Evolutionary conservation across 495 filamentous ascomycete species (phyloP), one percentile per base, ranked within the genome.

Genomic region (Mytilinidion resinicola): DNA sequence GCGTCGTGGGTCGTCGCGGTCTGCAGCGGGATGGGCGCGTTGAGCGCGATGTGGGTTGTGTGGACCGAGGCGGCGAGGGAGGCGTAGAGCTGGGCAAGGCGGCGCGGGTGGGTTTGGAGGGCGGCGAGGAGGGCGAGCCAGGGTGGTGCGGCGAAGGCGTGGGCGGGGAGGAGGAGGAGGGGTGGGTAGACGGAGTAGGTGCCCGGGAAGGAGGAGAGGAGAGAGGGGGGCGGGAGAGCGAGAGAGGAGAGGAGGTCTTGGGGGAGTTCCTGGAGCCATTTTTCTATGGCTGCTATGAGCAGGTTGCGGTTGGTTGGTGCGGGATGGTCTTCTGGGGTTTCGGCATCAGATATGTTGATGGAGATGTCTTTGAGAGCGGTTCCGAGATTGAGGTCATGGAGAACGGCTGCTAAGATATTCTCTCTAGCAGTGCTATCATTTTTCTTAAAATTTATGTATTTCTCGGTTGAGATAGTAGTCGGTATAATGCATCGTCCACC

Each of bases 31-130:
- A 95, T 91, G 0, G 85, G 85, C 36, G 83, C 81, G 66, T 89
- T 91, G 42, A 88, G 72, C 12, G 88, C 88, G 9, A 91, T 74
- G 63, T 90, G 86, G 0, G 86, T 89, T 7, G 85, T 73, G 8
- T 69, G 71, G 30, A 80, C 73, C 0, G 77, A 67, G 6, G 58
- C 60, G 14, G 73, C 74, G 0, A 86, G 75, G 2, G 79, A 74
- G 5, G 64, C 60, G 21, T 75, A 76, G 3, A 95, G 73, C 41
- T 75, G 71, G 15, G 68, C 36, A 1, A 84, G 59, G 10, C 8
- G 8, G 21, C 19, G 3, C 8, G 7, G 43, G 55, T 42, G 59
- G 51, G 8, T 34, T 30, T 14, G 39, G 3, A 7, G 42, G 2
- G 41, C 20, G 12, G 53, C 33, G 64, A 82, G 75, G 0, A 85